Evolutionary conservation across 208 protist species (phyloP), one percentile per base, ranked within the genome.

Genomic region (Trichomonas vaginalis): DNA sequence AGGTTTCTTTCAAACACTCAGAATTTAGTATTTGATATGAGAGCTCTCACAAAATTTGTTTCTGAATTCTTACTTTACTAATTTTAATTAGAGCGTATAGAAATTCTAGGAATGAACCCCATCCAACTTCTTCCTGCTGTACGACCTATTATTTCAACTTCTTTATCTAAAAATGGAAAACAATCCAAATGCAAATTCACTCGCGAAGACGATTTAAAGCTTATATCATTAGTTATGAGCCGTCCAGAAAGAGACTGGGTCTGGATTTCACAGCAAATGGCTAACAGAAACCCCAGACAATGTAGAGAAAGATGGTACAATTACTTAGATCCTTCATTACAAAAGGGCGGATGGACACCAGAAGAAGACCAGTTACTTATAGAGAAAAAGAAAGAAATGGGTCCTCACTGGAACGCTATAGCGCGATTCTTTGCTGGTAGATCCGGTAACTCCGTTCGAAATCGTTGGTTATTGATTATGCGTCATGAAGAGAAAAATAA

Each of bases 231-330:
- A 48, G 82, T 88, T n/a, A 32, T 48, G 40, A 23, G 10, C 3
- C 9, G 37, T 37, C n/a, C n/a, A 48, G 40, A 45, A 48, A 88
- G 37, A 8, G 40, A 88, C 8, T 88, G 82, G 82, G 10, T 47
- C 17, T 40, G 17, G 0, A 88, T 88, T n/a, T 88, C 82, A 9
- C 35, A 88, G 40, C 82, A 47, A 45, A 88, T 88, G 82, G 35
- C 17, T 0, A 88, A 45, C 17, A 45, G 82, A 48, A 88, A 88
- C 17, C 40, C 82, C 21, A 88, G 82, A 32, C 82, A 88, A 48
- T 88, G 82, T 47, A 4, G 82, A 48, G 82, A 88, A 48, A 88
- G 82, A 40, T 88, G 82, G 82, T 45, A 88, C n/a, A 88, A 88
- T 88, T 88, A 88, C 40, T 45, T 88, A 48, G 37, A 88, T 88